Percentiles rank a stretch among this genome's conserved stretches.
phyloP scores from a whole-genome alignment of 2,329 filamentous ascomycete species.

The Cryphonectria naterciae region DNA sequence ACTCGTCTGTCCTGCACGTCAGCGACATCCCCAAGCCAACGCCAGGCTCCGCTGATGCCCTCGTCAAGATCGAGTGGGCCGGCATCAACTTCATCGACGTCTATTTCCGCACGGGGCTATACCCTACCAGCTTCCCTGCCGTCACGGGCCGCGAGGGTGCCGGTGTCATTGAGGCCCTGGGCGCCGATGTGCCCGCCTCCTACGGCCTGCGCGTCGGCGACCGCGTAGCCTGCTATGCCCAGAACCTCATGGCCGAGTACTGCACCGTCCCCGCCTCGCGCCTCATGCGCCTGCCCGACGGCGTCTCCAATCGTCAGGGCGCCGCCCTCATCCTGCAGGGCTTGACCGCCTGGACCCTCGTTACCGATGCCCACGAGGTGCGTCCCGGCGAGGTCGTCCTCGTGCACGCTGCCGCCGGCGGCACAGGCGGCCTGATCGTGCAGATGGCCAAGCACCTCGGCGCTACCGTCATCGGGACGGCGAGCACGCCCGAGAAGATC shows the following conservation, averaged over 20 bases:
- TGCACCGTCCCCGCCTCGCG: constrained; percentile 55
- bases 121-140: constrained; percentile 70
- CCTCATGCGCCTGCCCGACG: constrained; percentile 66
- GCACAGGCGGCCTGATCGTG: constrained; percentile 75
- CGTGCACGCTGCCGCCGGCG: constrained; percentile 84
- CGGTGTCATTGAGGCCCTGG: constrained; percentile 60
- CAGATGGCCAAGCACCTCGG: constrained; percentile 76
- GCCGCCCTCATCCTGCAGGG: constrained; percentile 77
- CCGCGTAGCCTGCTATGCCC: constrained; percentile 68
- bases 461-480: constrained; percentile 80
- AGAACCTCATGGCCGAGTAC: constrained; percentile 60
- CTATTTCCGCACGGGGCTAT: constrained; percentile 85
- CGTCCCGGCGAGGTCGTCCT: constrained; percentile 59
- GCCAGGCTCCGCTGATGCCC: constrained; percentile 20
- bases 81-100: constrained; percentile 39
- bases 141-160: constrained; percentile 78
- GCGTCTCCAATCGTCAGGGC: constrained; percentile 63
- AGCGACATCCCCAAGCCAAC: constrained; percentile 28
- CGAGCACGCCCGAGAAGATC: constrained; percentile 73
- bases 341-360: constrained; percentile 78
- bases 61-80: constrained; percentile 29
- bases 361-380: constrained; percentile 63
- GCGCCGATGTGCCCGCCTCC: constrained; percentile 59
- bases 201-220: constrained; percentile 66
- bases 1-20: constrained; percentile 29